These are phyloP conservation scores for Tricholoma bakamatsutake DNA, from an alignment of 768 basidiomycete species.

Conservation along the genomic window DNA sequence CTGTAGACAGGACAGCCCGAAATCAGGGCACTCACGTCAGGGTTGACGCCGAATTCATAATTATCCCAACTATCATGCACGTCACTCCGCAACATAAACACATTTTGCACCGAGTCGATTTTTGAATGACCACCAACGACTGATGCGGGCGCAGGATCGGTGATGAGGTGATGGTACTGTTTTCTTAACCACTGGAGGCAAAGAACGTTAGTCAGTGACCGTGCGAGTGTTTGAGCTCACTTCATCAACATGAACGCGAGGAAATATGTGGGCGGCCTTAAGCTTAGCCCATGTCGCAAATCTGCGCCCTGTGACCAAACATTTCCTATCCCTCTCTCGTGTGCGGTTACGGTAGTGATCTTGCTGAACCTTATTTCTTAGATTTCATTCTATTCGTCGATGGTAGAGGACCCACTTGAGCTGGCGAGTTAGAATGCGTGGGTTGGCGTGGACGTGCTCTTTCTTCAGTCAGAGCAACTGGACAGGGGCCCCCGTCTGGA, in stretches of 20 bases:
- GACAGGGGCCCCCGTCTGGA: slow-evolving; percentile 7
- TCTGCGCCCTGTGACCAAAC: slow-evolving; percentile 10
- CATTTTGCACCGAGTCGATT: slow-evolving; percentile 18
- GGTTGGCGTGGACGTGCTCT: slow-evolving; percentile 11
- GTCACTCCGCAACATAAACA: slow-evolving; percentile 15
- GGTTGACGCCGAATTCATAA: slow-evolving; percentile 18
- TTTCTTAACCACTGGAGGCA: slow-evolving; percentile 11
- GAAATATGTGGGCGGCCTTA: slow-evolving; percentile 12
- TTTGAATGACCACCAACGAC: slow-evolving; percentile 7
- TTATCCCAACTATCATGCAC: slow-evolving; percentile 15
- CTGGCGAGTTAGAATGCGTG: slow-evolving; percentile 9
- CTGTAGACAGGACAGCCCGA: not conserved
- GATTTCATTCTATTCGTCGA: not conserved
- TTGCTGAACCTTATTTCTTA: slow-evolving; percentile 4
- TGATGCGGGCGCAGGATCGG: slow-evolving; percentile 7
- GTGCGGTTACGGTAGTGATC: slow-evolving; percentile 9
- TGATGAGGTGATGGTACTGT: slow-evolving; percentile 12
- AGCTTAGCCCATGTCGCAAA: slow-evolving; percentile 9
- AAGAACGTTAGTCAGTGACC: not conserved
- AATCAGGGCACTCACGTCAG: slow-evolving; percentile 11
- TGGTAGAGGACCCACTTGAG: slow-evolving; percentile 6
- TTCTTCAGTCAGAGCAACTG: slow-evolving; percentile 6
- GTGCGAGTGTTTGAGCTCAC: not conserved
- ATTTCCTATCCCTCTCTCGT: slow-evolving; percentile 12
- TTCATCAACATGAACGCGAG: slow-evolving; percentile 3